phyloP scores from a whole-genome alignment of 805 yeast genomes.

The Nakazawaea anatomiae region DNA sequence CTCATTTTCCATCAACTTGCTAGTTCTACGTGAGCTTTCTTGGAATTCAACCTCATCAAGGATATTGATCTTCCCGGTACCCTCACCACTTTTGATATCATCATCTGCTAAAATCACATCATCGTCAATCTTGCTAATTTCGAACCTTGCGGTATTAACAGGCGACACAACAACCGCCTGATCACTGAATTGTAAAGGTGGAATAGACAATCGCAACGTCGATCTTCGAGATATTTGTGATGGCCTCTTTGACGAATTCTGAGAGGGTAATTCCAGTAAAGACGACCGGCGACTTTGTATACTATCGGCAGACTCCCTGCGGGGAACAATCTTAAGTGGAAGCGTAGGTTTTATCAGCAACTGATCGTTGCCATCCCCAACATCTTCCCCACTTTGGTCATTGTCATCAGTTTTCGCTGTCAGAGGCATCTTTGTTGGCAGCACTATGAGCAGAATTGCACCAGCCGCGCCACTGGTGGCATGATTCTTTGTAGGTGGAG shows the following conservation, averaged over 20 bases:
- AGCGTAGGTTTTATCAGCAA: neutral
- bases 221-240: constrained; percentile 5
- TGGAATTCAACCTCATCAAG: neutral
- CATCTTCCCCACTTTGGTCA: neutral
- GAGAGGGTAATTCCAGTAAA: neutral
- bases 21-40: constrained; percentile 1
- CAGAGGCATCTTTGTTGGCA: neutral
- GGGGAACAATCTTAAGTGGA: neutral
- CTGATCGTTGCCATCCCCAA: neutral
- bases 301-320: neutral
- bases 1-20: neutral
- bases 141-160: neutral
- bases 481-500: too few relatives aligned
- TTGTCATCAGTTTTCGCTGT: neutral
- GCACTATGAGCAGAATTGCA: neutral
- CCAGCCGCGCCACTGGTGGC: neutral
- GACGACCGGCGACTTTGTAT: neutral
- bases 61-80: neutral
- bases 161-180: constrained; percentile 1
- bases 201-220: constrained; percentile 4
- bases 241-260: neutral
- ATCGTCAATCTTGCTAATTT: constrained; percentile 6
- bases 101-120: constrained; percentile 11
- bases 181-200: neutral
- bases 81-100: constrained; percentile 5